Conservation (phyloP, 2,329 filamentous ascomycete species). For the Fusarium humuli region DNA sequence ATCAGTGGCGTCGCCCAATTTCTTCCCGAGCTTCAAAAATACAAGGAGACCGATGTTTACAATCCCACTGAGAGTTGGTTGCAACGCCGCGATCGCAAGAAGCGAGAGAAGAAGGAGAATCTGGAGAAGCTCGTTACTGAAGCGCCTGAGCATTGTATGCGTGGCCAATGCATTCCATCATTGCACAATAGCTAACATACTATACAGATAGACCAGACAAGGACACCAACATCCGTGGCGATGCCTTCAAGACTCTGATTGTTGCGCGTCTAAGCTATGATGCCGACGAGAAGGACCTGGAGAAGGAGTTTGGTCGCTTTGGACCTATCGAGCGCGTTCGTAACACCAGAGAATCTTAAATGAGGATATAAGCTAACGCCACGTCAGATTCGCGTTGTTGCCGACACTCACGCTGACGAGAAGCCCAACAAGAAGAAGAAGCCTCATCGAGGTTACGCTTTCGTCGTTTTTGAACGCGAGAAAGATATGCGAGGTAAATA, state of each 20-base stretch:
- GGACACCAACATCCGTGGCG: slow-evolving; percentile 89
- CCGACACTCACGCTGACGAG: slow-evolving; percentile 76
- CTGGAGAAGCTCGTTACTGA: slow-evolving; percentile 73
- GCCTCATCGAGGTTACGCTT: slow-evolving; percentile 90
- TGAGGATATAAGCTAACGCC: slow-evolving; percentile 29
- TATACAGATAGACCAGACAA: slow-evolving; percentile 79
- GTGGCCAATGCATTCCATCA: background rate
- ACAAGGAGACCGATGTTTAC: slow-evolving; percentile 82
- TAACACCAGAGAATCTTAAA: background rate
- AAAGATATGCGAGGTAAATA: slow-evolving; percentile 98
- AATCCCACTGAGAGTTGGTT: slow-evolving; percentile 92
- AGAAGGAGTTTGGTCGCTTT: slow-evolving; percentile 92
- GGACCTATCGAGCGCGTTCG: slow-evolving; percentile 92
- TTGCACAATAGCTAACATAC: slow-evolving; percentile 26
- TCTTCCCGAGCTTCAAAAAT: slow-evolving; percentile 78
- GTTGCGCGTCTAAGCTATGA: slow-evolving; percentile 92
- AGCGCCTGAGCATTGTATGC: slow-evolving; percentile 72
- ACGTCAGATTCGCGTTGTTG: slow-evolving; percentile 84
- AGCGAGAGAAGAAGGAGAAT: slow-evolving; percentile 79
- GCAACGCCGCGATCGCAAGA: slow-evolving; percentile 85
- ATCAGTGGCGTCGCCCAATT: slow-evolving; percentile 81
- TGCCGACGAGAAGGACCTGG: slow-evolving; percentile 87
- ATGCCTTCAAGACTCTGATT: slow-evolving; percentile 95
- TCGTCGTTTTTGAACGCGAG: slow-evolving; percentile 96
- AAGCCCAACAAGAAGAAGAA: slow-evolving; percentile 83